Evolutionary conservation across 1,284 basidiomycete genomes (phyloP), one percentile per base, ranked within the genome.

Genomic region (Tilletiopsis washingtonensis): DNA sequence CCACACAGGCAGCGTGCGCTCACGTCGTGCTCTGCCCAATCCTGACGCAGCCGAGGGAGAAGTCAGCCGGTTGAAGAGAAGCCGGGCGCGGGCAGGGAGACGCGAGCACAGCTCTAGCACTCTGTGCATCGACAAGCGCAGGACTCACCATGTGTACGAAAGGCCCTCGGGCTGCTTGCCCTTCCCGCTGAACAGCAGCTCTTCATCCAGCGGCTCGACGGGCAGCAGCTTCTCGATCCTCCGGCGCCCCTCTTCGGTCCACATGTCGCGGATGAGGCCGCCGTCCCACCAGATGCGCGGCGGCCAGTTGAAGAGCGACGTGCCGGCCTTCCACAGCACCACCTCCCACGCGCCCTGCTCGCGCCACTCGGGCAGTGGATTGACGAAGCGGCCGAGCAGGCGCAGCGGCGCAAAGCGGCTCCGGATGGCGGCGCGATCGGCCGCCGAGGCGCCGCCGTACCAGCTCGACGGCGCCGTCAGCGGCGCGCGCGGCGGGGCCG

Each of bases 331-430:
- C 60, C 62, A 67, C 20, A 51, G 54, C 14, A 56, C 41, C 62
- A 62, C 69, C 45, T 65, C 62, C 61, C 62, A 73, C 20, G 73
- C 71, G n/a, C 76, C 77, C 57, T 78, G 77, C 54, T 78, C 77
- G 50, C 77, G 65, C 77, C 77, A 78, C 53, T 78, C 77, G 9
- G 72, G 69, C 43, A 76, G 75, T 2, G 76, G 75, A 56, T 78
- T 78, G 60, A 74, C 54, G 12, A 62, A 74, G 17, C 72, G 45
- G 2, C 69, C 66, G 1, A 59, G 50, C 14, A 72, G 54, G 15
- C 53, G 51, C 24, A 71, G 47, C 1, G 56, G 49, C 2, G 57
- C 68, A 47, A 54, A 77, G 57, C 74, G 61, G n/a, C 62, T 57
- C 56, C 67, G 73, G 47, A 77, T 64, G 1, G 73, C 69, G 11